Evolutionary conservation across 2,329 filamentous ascomycete genomes (phyloP), one percentile per base, ranked within the genome.

Genomic region (Penicillium freii): DNA sequence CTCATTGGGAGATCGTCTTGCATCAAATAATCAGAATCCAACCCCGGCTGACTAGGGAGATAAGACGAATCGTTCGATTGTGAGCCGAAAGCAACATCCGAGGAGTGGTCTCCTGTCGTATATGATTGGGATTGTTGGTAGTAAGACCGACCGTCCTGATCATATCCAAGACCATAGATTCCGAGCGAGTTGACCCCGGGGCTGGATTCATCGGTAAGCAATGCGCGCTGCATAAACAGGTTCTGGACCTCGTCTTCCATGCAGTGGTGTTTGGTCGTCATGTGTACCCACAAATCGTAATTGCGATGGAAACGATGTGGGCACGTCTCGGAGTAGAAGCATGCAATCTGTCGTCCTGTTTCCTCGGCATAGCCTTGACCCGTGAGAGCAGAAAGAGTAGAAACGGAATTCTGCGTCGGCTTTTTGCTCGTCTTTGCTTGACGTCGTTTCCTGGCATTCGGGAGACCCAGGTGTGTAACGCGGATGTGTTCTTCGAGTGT

Each of bases 401-500:
- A 76, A 59, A 60, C 53, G 43, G 46, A 56, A 47, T 45, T 54
- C 3, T 58, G 51, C 4, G 21, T 8, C 19, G 56, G 51, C 2
- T 61, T 61, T 21, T 65, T 65, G 38, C 43, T 53, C 11, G 66
- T 23, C n/a, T 73, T 67, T 43, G 71, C 64, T 48, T 75, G 69
- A 27, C 72, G 70, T 29, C 70, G 72, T 56, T 70, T 70, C 58
- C 76, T 76, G 61, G 73, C 70, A 62, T 78, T 76, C 63, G 67
- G 74, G 23, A 84, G 76, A n/a, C 87, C 85, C 27, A 96, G 78
- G 71, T 97, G 93, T 23, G 90, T 84, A 47, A 88, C 91, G 21
- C 90, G 87, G 44, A 97, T 82, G 70, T 97, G 93, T 63, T 94
- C 89, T 72, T 93, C 89, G 0, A 97, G 81, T 31, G 86, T 86